Evolutionary conservation across 768 basidiomycete species (phyloP).

Genomic region (Mycena epipterygia): DNA sequence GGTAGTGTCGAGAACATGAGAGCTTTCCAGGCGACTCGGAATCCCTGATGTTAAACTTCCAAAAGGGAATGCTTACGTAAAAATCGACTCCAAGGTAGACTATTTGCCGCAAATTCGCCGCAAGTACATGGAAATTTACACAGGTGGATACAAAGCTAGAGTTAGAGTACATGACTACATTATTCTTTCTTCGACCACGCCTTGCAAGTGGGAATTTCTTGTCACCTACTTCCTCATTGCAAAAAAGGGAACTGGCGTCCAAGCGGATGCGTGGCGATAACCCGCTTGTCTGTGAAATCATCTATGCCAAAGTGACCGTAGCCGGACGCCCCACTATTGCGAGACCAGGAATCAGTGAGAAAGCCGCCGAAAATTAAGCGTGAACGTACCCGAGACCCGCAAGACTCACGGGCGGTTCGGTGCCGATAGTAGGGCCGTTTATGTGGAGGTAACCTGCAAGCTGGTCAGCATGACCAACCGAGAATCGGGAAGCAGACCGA

Average conservation of each 20-base stretch:
- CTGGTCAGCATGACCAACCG: not conserved
- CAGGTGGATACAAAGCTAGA: too few species aligned
- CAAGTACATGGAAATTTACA: too few species aligned
- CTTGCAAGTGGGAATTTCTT: too few species aligned
- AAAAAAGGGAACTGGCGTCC: slow-evolving; percentile 40
- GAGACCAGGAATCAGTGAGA: slow-evolving; percentile 57
- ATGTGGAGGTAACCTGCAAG: slow-evolving; percentile 63
- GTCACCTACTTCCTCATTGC: slow-evolving; percentile 43
- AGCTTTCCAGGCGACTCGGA: too few species aligned
- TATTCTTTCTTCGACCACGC: too few species aligned
- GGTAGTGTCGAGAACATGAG: not conserved
- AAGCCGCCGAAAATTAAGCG: too few species aligned
- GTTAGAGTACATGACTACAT: too few species aligned
- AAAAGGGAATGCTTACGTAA: too few species aligned
- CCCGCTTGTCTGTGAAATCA: slow-evolving; percentile 59
- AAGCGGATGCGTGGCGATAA: slow-evolving; percentile 57
- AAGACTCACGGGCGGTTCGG: slow-evolving; percentile 18
- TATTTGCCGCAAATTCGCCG: too few species aligned
- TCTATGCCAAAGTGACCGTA: slow-evolving; percentile 70
- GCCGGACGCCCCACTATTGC: slow-evolving; percentile 54
- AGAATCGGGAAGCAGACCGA: slow-evolving; percentile 36
- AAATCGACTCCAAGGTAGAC: too few species aligned
- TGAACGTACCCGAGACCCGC: slow-evolving; percentile 23
- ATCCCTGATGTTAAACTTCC: too few species aligned
- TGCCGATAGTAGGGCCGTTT: slow-evolving; percentile 57